Conservation (phyloP, 306 rosid genomes). For the Vigna angularis region DNA sequence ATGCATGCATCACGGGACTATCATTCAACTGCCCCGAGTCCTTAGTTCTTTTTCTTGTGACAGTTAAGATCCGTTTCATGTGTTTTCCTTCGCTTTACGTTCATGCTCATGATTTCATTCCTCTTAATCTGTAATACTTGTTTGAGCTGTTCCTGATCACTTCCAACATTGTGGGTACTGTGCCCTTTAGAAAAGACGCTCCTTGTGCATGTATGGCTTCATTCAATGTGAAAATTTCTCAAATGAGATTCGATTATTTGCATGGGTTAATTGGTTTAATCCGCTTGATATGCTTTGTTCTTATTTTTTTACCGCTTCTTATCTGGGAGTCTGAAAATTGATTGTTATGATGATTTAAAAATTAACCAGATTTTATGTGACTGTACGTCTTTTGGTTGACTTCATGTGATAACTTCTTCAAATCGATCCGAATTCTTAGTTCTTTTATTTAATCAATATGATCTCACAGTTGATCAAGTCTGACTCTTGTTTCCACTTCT, state of each 20-base stretch:
- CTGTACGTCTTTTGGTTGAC: neutral
- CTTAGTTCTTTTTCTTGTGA: neutral
- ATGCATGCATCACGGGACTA: constrained; percentile 39
- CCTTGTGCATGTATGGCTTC: neutral
- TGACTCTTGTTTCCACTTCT: constrained; percentile 32
- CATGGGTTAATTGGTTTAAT: neutral
- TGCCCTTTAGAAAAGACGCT: neutral
- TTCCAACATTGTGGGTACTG: neutral
- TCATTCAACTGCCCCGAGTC: neutral
- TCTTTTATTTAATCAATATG: constrained; percentile 3
- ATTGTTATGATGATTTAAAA: neutral
- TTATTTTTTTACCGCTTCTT: neutral
- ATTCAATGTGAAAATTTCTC: neutral
- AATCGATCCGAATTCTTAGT: constrained; percentile 13
- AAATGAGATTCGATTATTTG: constrained; percentile 1
- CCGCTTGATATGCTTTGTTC: neutral
- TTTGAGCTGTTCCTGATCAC: neutral
- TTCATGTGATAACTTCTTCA: neutral
- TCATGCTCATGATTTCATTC: neutral
- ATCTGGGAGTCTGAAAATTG: neutral
- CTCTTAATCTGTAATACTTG: neutral
- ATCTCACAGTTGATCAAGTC: neutral
- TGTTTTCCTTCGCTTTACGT: neutral
- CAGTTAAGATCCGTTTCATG: neutral
- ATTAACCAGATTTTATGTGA: neutral